Base-by-base conservation (phyloP, 495 filamentous ascomycete genomes). In the Lepidopterella palustris region DNA sequence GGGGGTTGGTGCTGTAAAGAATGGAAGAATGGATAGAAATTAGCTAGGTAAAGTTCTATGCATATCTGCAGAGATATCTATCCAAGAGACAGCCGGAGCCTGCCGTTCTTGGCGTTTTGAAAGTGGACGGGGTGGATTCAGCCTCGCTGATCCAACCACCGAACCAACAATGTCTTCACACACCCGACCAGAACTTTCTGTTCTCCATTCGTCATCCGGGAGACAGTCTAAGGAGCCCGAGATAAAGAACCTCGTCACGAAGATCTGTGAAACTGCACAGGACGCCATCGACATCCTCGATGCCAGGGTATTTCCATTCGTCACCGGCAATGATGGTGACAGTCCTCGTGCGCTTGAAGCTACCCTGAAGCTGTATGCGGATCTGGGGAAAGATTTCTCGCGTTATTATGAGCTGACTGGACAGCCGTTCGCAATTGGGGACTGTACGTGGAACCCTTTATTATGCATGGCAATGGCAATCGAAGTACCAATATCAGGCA, bases 151-250 rank as follows among this genome's bases (percentile, higher is more conserved):
- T n/a, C n/a, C n/a, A n/a, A n/a, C n/a, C n/a, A n/a, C n/a, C n/a
- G n/a, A n/a, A n/a, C n/a, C n/a, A n/a, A n/a, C n/a, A n/a, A n/a
- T n/a, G n/a, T n/a, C n/a, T n/a, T n/a, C n/a, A n/a, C n/a, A n/a
- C n/a, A n/a, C n/a, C n/a, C n/a, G n/a, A n/a, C n/a, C n/a, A n/a
- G n/a, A n/a, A n/a, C n/a, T n/a, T n/a, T n/a, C n/a, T n/a, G n/a
- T n/a, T n/a, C n/a, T n/a, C n/a, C n/a, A n/a, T n/a, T n/a, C n/a
- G n/a, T n/a, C n/a, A n/a, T n/a, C n/a, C n/a, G n/a, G n/a, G n/a
- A n/a, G n/a, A n/a, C n/a, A n/a, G n/a, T n/a, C n/a, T n/a, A n/a
- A 57, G 10, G 55, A 57, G 25, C 55, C 55, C 15, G 20, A 57
- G 18, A 15, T 57, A 3, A 57, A 57, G n/a, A 48, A 57, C 25